Evolutionary conservation across 768 basidiomycete genomes (phyloP), one percentile per base, ranked within the genome.

Genomic region (Chalciporus piperatus): DNA sequence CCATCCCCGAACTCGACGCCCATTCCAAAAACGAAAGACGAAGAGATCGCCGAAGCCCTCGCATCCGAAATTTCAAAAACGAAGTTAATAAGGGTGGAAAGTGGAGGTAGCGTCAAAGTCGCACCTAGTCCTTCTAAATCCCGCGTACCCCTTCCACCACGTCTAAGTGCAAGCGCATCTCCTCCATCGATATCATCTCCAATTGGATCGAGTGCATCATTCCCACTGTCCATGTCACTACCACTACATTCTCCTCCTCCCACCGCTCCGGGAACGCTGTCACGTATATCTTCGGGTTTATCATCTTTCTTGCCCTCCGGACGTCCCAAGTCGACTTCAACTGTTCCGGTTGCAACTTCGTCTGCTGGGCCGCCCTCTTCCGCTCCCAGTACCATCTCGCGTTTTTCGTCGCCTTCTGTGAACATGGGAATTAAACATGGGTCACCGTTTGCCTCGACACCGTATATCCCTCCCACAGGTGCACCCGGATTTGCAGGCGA

Each of bases 401-500:
- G 59, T 3, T 51, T 51, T 22, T 52, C 59, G 19, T 45, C 61
- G n/a, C 50, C 59, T 5, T 62, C 46, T 40, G 22, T 41, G 19
- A 48, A 44, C 10, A 33, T 57, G 11, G 22, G 50, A 1, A 61
- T 72, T 32, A 70, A 72, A 3, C 77, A 81, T 46, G 74, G 76
- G 0, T 77, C 80, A 4, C 82, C 84, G 0, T 85, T 85, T 50
- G 72, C 71, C 0, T 59, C 74, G 10, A 63, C 72, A 28, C 69
- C 72, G 2, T 77, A 77, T 65, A 70, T 72, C 16, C 77, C 70
- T 44, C 76, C 84, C 0, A 71, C 62, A 46, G 83, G 91, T n/a
- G 92, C 91, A 1, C 91, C 91, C 1, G 92, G 89, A 6, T 91
- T 85, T 58, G 74, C 68, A 13, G 87, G 87, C 0, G 87, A 88